A percentile compares a stretch with the other conserved stretches of the same genome.
Evolutionary conservation across 1,139 yeast species (phyloP).

Genomic region (Arxiozyma heterogenica): DNA sequence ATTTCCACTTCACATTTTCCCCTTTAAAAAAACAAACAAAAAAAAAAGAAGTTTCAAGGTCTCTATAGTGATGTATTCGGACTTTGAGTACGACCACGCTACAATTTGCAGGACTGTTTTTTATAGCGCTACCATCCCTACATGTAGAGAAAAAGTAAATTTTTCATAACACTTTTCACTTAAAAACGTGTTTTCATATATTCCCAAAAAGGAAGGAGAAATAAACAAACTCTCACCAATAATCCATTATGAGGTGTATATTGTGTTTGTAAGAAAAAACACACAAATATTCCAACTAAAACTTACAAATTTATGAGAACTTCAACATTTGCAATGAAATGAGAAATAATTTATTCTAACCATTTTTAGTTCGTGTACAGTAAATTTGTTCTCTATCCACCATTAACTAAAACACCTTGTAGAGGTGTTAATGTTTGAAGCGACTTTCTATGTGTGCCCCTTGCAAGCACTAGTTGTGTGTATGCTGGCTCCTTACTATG

Average conservation of each 20-base stretch:
- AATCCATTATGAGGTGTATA: not conserved
- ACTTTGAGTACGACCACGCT: not conserved
- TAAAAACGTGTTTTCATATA: too few species aligned
- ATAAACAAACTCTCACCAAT: not conserved
- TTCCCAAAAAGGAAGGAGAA: not conserved
- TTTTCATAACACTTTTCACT: not conserved
- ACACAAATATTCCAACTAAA: not conserved
- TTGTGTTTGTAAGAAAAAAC: not conserved
- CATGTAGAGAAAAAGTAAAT: not conserved
- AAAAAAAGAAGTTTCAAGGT: too few species aligned
- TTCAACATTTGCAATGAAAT: not conserved
- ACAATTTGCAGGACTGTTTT: not conserved
- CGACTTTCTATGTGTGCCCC: not conserved
- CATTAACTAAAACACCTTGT: not conserved
- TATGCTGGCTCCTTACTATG: not conserved
- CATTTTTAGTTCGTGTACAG: not conserved
- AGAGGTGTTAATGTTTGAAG: not conserved
- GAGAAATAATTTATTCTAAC: not conserved
- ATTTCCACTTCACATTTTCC: not conserved
- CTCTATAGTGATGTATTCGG: not conserved
- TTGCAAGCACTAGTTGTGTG: not conserved
- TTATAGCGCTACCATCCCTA: not conserved
- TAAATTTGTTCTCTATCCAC: not conserved
- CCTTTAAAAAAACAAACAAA: not conserved
- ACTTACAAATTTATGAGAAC: not conserved